Conservation (phyloP, 2,329 filamentous ascomycete genomes). For the Fusarium duplospermum region DNA sequence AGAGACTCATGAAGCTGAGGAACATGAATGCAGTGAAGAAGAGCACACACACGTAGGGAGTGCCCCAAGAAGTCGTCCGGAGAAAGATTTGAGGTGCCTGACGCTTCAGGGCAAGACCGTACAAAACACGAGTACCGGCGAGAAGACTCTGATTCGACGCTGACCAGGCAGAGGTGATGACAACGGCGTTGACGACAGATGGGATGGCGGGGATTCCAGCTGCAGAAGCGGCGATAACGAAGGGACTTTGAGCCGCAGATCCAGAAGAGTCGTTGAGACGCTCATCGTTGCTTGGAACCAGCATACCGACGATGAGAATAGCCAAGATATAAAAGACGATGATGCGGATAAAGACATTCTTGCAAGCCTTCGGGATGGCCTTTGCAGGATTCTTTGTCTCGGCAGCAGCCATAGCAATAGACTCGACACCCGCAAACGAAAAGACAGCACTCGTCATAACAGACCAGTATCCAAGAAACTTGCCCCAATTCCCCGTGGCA, state of each 20-base stretch:
- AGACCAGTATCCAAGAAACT: conserved; percentile 75
- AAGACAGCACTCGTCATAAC: conserved; percentile 73
- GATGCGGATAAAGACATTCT: conserved; percentile 69
- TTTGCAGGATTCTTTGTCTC: conserved; percentile 67
- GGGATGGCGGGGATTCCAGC: conserved; percentile 76
- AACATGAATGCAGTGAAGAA: conserved; percentile 66
- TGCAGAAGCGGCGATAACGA: conserved; percentile 77
- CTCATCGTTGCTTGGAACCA: conserved; percentile 70
- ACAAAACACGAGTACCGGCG: conserved; percentile 69
- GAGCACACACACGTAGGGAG: conserved; percentile 70
- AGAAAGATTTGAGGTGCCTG: conserved; percentile 69
- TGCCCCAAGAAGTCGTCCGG: conserved; percentile 70
- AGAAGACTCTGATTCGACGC: conserved; percentile 75
- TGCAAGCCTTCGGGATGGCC: conserved; percentile 66
- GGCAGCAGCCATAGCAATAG: conserved; percentile 70
- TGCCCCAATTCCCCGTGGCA: conserved; percentile 66
- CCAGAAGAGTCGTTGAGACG: conserved; percentile 61
- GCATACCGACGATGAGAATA: conserved; percentile 76
- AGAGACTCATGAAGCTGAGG: conserved; percentile 68
- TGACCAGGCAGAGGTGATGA: conserved; percentile 78
- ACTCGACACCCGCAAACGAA: conserved; percentile 75
- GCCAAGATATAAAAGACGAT: conserved; percentile 72
- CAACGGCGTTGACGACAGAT: conserved; percentile 80
- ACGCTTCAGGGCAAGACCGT: conserved; percentile 68
- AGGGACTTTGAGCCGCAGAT: conserved; percentile 62